Evolutionary conservation across 306 rosid genomes (phyloP).

Genomic region (Fragaria vesca): DNA sequence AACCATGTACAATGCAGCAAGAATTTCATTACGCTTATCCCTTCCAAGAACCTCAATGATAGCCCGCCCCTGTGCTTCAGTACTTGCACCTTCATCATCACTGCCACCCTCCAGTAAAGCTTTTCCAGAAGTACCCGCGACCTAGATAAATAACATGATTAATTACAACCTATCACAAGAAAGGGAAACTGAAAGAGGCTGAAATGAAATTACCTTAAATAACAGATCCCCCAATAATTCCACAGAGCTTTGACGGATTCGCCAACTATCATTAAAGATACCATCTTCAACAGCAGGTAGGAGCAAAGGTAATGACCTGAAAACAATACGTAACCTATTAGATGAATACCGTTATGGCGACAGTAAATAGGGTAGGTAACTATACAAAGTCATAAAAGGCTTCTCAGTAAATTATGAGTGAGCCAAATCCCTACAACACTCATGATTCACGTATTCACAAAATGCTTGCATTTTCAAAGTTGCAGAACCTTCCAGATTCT

Average conservation of each 20-base stretch:
- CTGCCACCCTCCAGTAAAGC: slow-evolving; percentile 99
- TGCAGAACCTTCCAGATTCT: background rate
- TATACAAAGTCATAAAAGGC: background rate
- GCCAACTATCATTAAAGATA: slow-evolving; percentile 93
- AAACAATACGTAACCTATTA: slow-evolving; percentile 1
- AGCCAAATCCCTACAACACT: slow-evolving; percentile 1
- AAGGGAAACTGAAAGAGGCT: slow-evolving; percentile 7
- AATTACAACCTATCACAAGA: slow-evolving; percentile 20
- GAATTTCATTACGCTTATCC: slow-evolving; percentile 88
- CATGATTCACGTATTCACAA: background rate
- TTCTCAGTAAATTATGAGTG: background rate
- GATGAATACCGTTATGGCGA: background rate
- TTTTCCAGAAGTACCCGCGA: slow-evolving; percentile 99
- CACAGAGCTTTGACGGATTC: slow-evolving; percentile 95
- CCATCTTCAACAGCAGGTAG: slow-evolving; percentile 99
- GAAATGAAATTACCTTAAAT: slow-evolving; percentile 64
- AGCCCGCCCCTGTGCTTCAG: slow-evolving; percentile 99
- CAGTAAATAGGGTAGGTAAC: background rate
- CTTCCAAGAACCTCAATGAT: slow-evolving; percentile 90
- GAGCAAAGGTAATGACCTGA: slow-evolving; percentile 89
- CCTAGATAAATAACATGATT: slow-evolving; percentile 40
- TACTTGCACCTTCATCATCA: slow-evolving; percentile 99
- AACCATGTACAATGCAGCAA: slow-evolving; percentile 96
- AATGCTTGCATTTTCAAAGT: background rate
- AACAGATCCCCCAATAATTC: slow-evolving; percentile 94